phyloP scores from a whole-genome alignment of 306 rosid genomes.

The Trifolium repens region DNA sequence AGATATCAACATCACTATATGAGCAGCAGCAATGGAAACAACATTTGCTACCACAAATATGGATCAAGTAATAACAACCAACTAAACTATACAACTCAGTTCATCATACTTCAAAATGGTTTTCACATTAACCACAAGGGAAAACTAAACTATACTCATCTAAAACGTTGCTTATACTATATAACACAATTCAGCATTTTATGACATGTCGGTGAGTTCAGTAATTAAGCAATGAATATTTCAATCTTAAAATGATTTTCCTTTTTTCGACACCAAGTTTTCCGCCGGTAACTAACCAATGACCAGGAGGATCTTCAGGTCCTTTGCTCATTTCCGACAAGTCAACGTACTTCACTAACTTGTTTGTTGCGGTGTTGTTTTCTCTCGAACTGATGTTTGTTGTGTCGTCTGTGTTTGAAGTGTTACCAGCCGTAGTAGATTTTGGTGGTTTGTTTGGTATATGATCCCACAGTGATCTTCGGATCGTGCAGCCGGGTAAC shows the following conservation, averaged over 20 bases:
- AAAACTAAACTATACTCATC: slow-evolving; percentile 37
- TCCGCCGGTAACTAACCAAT: slow-evolving; percentile 86
- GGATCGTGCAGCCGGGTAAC: slow-evolving; percentile 78
- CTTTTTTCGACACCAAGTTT: slow-evolving; percentile 87
- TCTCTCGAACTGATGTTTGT: slow-evolving; percentile 57
- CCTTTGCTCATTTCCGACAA: slow-evolving; percentile 73
- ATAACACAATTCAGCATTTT: no score
- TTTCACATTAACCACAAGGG: slow-evolving; percentile 33
- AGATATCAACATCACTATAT: slow-evolving; percentile 37
- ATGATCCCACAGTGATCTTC: slow-evolving; percentile 84
- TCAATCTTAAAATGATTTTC: slow-evolving; percentile 72
- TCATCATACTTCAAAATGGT: slow-evolving; percentile 46
- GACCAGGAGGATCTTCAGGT: slow-evolving; percentile 79
- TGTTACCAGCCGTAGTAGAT: slow-evolving; percentile 24
- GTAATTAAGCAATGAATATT: slow-evolving; percentile 80
- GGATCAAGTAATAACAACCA: slow-evolving; percentile 10
- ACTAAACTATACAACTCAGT: slow-evolving; percentile 36
- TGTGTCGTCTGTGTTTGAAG: slow-evolving; percentile 43
- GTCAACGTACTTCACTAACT: slow-evolving; percentile 63
- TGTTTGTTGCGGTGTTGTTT: slow-evolving; percentile 45
- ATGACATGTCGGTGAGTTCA: slow-evolving; percentile 38
- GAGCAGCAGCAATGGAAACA: slow-evolving; percentile 28
- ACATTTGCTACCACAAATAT: slow-evolving; percentile 37
- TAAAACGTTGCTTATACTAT: slow-evolving; percentile 24
- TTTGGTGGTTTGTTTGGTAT: slow-evolving; percentile 47